These are phyloP conservation scores for Litsea cubeba DNA, from an alignment of 164 flowering plant genomes.

Conservation along the genomic window DNA sequence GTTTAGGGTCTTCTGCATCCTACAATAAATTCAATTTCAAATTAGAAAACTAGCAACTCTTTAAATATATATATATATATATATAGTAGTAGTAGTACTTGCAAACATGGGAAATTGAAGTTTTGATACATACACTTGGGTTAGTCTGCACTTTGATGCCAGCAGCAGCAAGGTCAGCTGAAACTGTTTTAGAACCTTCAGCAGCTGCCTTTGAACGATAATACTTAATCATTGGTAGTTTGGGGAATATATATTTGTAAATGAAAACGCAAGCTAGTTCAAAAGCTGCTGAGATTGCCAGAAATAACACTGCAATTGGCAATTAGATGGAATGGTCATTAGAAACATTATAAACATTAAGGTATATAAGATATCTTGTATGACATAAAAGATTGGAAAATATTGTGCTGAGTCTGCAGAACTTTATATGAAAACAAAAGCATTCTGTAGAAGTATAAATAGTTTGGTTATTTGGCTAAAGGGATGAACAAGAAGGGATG, in stretches of 20 bases:
- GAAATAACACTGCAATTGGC: constrained; percentile 54
- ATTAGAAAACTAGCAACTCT: neutral
- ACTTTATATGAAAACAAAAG: neutral
- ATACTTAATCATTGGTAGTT: constrained; percentile 63
- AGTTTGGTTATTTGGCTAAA: too few species aligned
- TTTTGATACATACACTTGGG: constrained; percentile 10
- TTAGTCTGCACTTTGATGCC: constrained; percentile 36
- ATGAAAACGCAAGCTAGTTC: constrained; percentile 60
- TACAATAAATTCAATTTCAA: constrained; percentile 14
- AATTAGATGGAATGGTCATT: constrained; percentile 3
- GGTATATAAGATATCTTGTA: neutral
- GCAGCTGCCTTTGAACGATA: constrained; percentile 71
- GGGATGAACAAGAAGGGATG: too few species aligned
- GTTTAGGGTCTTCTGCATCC: constrained; percentile 35
- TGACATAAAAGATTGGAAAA: neutral
- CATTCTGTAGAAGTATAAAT: too few species aligned
- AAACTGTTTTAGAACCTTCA: constrained; percentile 74
- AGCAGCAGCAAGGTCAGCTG: constrained; percentile 72
- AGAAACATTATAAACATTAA: neutral
- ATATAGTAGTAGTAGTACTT: too few species aligned
- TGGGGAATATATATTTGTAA: constrained; percentile 61
- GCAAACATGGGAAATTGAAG: neutral
- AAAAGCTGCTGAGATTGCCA: constrained; percentile 45
- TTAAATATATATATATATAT: too few species aligned
- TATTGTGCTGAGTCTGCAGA: neutral